Conservation (phyloP, 2,329 filamentous ascomycete species). For the Alternaria brassicae region DNA sequence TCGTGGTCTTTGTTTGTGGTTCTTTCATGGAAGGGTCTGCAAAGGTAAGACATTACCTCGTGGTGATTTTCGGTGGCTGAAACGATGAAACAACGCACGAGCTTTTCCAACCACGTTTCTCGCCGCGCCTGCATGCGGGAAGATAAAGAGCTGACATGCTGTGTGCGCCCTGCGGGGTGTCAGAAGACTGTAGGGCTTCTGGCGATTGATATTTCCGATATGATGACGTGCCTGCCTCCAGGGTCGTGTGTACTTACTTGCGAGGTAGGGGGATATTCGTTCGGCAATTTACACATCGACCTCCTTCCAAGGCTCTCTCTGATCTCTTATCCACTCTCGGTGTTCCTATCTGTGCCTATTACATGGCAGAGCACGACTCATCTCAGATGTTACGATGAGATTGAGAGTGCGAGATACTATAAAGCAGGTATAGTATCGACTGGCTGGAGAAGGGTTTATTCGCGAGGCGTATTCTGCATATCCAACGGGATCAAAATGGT, state of each 20-base stretch:
- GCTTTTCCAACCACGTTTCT: neutral
- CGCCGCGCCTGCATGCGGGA: neutral
- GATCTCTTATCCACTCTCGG: neutral
- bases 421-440: neutral
- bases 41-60: neutral
- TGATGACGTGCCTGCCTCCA: neutral
- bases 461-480: neutral
- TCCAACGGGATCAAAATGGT: neutral
- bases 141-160: neutral
- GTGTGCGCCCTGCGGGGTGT: neutral
- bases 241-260: neutral
- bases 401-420: neutral
- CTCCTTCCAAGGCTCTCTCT: neutral
- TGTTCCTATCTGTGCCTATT: neutral
- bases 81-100: neutral
- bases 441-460: neutral
- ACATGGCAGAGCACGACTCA: neutral
- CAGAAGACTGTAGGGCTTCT: neutral
- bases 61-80: neutral
- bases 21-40: neutral
- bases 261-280: neutral
- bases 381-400: neutral
- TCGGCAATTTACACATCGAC: neutral
- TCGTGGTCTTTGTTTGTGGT: neutral
- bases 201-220: neutral